These are phyloP conservation scores for Melampsora occidentalis DNA, from an alignment of 1,284 basidiomycete genomes.

Conservation along the genomic window DNA sequence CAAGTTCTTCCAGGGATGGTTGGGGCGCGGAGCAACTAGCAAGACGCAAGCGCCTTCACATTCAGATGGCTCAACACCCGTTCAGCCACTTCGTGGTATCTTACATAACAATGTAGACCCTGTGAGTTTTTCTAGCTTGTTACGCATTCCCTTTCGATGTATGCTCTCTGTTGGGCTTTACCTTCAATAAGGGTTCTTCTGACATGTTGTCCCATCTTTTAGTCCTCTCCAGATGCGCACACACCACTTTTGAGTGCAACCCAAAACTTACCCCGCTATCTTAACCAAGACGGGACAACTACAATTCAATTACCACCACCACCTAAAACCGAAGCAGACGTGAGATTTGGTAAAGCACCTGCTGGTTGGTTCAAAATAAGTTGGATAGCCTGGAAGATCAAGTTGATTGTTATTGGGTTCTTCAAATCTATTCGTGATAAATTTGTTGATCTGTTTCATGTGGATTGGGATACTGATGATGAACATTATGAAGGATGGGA, in stretches of 20 bases:
- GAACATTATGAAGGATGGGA: conserved; percentile 37
- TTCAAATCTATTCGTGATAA: neutral
- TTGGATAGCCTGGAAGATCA: conserved; percentile 29
- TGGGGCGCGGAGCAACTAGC: neutral
- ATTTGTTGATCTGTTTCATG: conserved; percentile 27
- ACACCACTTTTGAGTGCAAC: neutral
- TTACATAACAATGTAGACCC: neutral
- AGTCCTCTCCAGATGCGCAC: conserved; percentile 1
- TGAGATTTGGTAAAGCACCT: conserved; percentile 13
- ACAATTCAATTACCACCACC: neutral
- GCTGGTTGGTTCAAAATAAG: conserved; percentile 13
- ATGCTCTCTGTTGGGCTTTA: too few species aligned
- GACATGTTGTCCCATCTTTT: too few species aligned
- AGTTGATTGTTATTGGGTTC: neutral
- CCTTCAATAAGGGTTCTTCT: too few species aligned
- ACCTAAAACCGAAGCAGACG: conserved; percentile 5
- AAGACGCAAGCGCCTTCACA: too few species aligned
- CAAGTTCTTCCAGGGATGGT: neutral
- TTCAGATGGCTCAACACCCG: neutral
- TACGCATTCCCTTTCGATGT: too few species aligned
- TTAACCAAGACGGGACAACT: neutral
- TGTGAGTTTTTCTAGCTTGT: neutral
- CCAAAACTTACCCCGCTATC: neutral
- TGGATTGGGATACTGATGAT: conserved; percentile 38
- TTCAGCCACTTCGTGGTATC: neutral